Conservation (phyloP, 768 basidiomycete species). For the Amanita muscaria region DNA sequence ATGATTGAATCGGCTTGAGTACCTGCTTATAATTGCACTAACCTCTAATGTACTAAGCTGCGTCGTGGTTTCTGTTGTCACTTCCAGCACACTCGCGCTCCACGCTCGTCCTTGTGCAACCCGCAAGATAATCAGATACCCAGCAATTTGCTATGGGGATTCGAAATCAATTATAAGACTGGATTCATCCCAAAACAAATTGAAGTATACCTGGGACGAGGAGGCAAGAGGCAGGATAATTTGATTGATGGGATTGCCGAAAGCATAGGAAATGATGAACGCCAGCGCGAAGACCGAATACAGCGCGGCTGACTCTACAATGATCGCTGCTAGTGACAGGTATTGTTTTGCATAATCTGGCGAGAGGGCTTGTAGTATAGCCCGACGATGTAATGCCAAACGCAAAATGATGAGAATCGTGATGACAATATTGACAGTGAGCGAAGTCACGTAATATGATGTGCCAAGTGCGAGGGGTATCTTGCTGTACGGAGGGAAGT, state of each 20-base stretch:
- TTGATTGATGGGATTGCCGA: constrained; percentile 5
- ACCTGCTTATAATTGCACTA: neutral
- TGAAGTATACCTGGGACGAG: neutral
- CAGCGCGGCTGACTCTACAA: constrained; percentile 29
- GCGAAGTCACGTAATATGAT: constrained; percentile 23
- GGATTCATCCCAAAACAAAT: neutral
- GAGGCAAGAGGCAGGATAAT: neutral
- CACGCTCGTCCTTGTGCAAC: too few relatives aligned
- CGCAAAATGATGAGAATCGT: constrained; percentile 24
- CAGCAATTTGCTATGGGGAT: constrained; percentile 27
- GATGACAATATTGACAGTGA: constrained; percentile 24
- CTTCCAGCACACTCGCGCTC: constrained; percentile 16
- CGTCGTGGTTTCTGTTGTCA: too few relatives aligned
- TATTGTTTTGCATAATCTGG: constrained; percentile 23
- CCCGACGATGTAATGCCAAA: constrained; percentile 20
- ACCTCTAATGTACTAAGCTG: too few relatives aligned
- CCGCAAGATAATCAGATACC: constrained; percentile 40
- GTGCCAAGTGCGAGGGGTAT: constrained; percentile 20
- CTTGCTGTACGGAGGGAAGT: constrained; percentile 21
- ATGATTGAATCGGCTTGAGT: neutral
- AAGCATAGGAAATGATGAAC: constrained; percentile 25
- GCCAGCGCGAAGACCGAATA: constrained; percentile 24
- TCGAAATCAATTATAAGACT: constrained; percentile 10
- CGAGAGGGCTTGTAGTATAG: constrained; percentile 19
- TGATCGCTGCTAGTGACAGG: constrained; percentile 21